Evolutionary conservation across 768 basidiomycete genomes (phyloP).

Genomic region (Tricholoma furcatifolium): DNA sequence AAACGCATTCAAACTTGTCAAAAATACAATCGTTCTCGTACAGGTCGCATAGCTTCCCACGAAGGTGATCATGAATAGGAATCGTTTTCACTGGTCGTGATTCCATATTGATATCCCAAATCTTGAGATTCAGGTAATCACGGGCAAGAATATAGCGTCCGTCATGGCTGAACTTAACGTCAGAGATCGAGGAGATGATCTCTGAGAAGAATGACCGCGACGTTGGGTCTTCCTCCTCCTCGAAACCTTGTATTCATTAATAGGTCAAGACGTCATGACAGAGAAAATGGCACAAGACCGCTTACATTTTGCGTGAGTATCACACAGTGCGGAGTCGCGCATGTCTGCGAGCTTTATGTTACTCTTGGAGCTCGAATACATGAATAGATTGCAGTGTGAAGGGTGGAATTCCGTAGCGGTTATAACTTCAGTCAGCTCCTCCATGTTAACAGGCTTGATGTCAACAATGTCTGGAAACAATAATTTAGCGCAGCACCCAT

Average conservation of each 20-base stretch:
- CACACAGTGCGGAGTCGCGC: conserved; percentile 97
- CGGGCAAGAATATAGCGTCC: conserved; percentile 96
- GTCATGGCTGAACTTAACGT: conserved; percentile 98
- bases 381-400: conserved; percentile 95
- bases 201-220: conserved; percentile 99
- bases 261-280: conserved; percentile 5
- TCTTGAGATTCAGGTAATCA: conserved; percentile 97
- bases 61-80: conserved; percentile 96
- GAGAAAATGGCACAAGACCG: conserved; percentile 15
- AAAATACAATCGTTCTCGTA: conserved; percentile 99
- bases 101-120: conserved; percentile 99
- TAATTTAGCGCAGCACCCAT: conserved; percentile 5
- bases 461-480: conserved; percentile 86
- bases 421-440: conserved; percentile 98
- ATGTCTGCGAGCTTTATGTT: conserved; percentile 99
- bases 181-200: conserved; percentile 99
- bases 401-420: conserved; percentile 99
- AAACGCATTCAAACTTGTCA: conserved; percentile 99
- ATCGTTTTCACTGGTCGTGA: conserved; percentile 94
- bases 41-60: conserved; percentile 95
- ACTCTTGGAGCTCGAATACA: conserved; percentile 99
- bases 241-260: conserved; percentile 67
- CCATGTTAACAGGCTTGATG: conserved; percentile 99
- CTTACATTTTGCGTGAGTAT: conserved; percentile 93
- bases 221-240: conserved; percentile 97